Conservation (phyloP, 2,329 filamentous ascomycete species). For the Sphaerulina musiva region DNA sequence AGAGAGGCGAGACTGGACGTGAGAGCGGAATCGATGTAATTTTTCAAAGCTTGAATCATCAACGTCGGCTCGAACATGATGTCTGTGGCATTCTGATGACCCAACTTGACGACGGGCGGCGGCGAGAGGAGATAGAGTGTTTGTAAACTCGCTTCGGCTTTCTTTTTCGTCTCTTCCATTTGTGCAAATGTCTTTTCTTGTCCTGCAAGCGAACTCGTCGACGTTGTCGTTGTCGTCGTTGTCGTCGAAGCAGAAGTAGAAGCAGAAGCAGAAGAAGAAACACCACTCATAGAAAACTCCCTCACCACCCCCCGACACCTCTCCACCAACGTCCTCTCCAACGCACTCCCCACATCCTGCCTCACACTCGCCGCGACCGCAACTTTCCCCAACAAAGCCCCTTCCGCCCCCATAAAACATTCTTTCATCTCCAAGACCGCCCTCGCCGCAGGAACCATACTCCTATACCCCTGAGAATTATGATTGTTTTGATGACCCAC, state of each 20-base stretch:
- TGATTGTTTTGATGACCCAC: too few relatives aligned
- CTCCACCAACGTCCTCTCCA: slow-evolving; percentile 62
- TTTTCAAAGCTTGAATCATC: slow-evolving; percentile 69
- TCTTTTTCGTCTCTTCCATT: slow-evolving; percentile 66
- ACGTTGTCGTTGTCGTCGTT: too few relatives aligned
- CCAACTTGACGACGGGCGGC: slow-evolving; percentile 37
- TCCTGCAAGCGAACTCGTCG: slow-evolving; percentile 22
- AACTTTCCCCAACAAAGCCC: slow-evolving; percentile 66
- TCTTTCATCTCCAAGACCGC: slow-evolving; percentile 61
- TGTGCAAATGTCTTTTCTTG: slow-evolving; percentile 47
- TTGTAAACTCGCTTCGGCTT: slow-evolving; percentile 65
- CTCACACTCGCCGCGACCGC: slow-evolving; percentile 65
- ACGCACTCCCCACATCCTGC: slow-evolving; percentile 61
- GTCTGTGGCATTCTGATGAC: slow-evolving; percentile 36
- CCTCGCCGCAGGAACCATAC: slow-evolving; percentile 74
- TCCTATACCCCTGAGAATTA: slow-evolving; percentile 54
- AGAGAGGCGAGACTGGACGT: slow-evolving; percentile 72
- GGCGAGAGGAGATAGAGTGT: slow-evolving; percentile 79
- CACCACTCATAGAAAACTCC: slow-evolving; percentile 68
- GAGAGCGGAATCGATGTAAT: slow-evolving; percentile 73
- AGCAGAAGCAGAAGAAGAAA: slow-evolving; percentile 26
- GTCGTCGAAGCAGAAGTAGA: too few relatives aligned
- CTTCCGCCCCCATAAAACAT: slow-evolving; percentile 45
- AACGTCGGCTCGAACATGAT: slow-evolving; percentile 56
- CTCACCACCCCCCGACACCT: slow-evolving; percentile 62